Evolutionary conservation across 257 asterid genomes (phyloP).

Genomic region (Nicotiana attenuata): DNA sequence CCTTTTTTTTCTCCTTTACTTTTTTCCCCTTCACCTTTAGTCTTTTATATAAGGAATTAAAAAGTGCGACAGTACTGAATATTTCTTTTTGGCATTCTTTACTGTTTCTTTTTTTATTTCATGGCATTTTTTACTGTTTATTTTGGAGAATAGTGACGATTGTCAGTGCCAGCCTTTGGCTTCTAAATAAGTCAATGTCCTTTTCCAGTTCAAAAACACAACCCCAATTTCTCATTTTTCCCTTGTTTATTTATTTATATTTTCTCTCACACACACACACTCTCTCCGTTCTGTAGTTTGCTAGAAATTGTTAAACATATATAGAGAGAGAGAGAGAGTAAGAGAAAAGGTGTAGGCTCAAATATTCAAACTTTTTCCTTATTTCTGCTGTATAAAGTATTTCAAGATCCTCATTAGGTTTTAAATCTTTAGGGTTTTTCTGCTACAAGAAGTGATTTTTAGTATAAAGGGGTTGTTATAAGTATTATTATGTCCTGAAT

Average conservation of each 20-base stretch:
- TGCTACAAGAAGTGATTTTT: constrained; percentile 35
- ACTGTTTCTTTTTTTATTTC: constrained; percentile 1
- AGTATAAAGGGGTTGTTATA: not conserved
- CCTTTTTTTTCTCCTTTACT: not conserved
- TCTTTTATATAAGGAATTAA: not conserved
- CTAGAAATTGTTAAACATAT: not conserved
- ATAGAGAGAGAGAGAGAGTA: not conserved
- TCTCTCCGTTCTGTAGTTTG: not conserved
- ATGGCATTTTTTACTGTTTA: constrained; percentile 2
- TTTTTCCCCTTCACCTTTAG: not conserved
- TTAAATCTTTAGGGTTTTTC: constrained; percentile 48
- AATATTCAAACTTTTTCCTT: constrained; percentile 1
- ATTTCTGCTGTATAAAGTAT: constrained; percentile 6
- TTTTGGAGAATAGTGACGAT: not conserved
- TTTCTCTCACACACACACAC: too few species aligned
- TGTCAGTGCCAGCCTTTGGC: constrained; percentile 8
- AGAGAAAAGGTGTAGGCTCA: not conserved
- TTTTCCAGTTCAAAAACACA: not conserved
- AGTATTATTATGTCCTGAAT: constrained; percentile 28
- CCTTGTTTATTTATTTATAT: not conserved
- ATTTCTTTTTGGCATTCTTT: constrained; percentile 2
- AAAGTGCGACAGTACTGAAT: not conserved
- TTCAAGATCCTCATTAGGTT: constrained; percentile 38
- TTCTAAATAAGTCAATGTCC: constrained; percentile 9
- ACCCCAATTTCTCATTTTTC: not conserved